Evolutionary conservation across 129 eudicot species (phyloP).

Genomic region (Erigeron canadensis): DNA sequence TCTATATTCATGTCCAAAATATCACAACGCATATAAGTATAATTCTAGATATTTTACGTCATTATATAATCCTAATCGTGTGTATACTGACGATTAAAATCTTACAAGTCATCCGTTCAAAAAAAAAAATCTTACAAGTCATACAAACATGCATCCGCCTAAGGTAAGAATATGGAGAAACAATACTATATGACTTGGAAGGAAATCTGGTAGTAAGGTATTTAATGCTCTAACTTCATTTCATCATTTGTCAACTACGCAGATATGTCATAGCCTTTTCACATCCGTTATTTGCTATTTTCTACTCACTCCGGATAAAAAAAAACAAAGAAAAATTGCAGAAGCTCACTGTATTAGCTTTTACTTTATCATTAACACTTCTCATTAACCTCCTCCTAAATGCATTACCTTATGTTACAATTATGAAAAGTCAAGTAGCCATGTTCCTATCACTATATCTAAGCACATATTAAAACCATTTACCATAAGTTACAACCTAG

Average conservation of each 20-base stretch:
- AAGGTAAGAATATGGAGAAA: conserved; percentile 10
- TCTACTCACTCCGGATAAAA: neutral
- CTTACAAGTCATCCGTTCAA: too few relatives aligned
- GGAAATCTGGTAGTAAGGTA: neutral
- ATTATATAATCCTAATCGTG: too few relatives aligned
- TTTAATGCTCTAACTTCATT: neutral
- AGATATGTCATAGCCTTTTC: conserved; percentile 10
- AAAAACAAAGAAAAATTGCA: neutral
- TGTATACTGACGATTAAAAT: too few relatives aligned
- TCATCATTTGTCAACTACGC: conserved; percentile 5
- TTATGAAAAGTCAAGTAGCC: conserved; percentile 3
- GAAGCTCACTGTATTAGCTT: neutral
- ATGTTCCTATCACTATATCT: neutral
- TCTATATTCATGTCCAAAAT: too few relatives aligned
- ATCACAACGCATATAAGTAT: too few relatives aligned
- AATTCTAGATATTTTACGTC: too few relatives aligned
- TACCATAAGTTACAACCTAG: conserved; percentile 12
- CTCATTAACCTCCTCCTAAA: neutral
- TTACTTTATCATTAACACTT: neutral
- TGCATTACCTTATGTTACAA: neutral
- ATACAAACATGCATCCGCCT: conserved; percentile 3
- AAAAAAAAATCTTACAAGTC: too few relatives aligned
- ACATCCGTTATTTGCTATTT: neutral
- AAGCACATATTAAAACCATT: neutral
- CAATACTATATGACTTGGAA: conserved; percentile 7